Base-by-base conservation (phyloP, 2,329 filamentous ascomycete species). In the Colletotrichum sp. region DNA sequence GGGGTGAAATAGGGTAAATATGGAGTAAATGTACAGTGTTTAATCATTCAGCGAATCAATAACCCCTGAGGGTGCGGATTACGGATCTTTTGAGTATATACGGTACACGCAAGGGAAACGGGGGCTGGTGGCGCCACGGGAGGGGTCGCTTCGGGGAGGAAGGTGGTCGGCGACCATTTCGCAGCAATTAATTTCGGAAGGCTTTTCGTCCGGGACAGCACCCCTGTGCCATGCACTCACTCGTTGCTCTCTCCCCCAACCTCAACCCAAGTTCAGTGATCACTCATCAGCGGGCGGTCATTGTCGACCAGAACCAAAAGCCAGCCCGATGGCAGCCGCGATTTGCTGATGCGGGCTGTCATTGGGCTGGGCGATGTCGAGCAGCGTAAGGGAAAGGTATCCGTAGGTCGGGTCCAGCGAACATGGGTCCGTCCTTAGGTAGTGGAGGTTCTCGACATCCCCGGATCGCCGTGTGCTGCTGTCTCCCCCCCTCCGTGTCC, bases 121-220 rank as follows among this genome's bases (percentile, higher is more conserved):
- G 33, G 18, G 58, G n/a, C 33, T 15, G 34, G 36, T 64, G 64
- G 57, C 33, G 33, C 33, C 58, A 27, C 24, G 31, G 27, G 68
- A 69, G 51, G 61, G 55, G 47, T 57, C 57, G 59, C 57, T 66
- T 62, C 58, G 61, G 62, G 64, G 54, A 68, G 43, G 62, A 65
- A 68, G 43, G 62, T 67, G 67, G 68, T 74, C 67, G 64, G 29
- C 64, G 59, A 68, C 54, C 33, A 75, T 38, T 51, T 62, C 67
- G 69, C 69, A 76, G 72, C 43, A 69, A 70, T 62, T 62, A 73
- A 75, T 76, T 36, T 76, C 72, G 74, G 74, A 72, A 66, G 43
- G 59, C 47, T 62, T 33, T 43, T 66, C 43, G 67, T 47, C 74
- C 74, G 74, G 24, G 55, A 63, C 38, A 31, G 72, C 16, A 70